phyloP scores from a whole-genome alignment of 192 early-diverging fungal species.

The Coemansia sp. region DNA sequence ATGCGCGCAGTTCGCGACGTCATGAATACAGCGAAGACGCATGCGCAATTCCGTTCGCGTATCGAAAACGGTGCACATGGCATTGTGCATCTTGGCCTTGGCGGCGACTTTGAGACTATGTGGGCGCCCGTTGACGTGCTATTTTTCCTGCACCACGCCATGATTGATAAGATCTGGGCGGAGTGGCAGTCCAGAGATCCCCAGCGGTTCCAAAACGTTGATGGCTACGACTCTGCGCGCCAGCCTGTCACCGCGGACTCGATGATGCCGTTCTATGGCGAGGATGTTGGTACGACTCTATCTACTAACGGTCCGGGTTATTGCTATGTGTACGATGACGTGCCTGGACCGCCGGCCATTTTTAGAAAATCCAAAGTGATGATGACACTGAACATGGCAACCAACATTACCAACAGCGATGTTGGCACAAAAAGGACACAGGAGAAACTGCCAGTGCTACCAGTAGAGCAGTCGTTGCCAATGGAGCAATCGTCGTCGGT shows the following conservation, averaged over 20 bases:
- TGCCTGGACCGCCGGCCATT: slow-evolving; percentile 32
- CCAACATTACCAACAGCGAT: not conserved
- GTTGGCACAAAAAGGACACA: not conserved
- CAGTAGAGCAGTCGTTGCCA: not conserved
- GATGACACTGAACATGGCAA: slow-evolving; percentile 6
- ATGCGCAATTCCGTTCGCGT: slow-evolving; percentile 53
- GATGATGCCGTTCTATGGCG: slow-evolving; percentile 48
- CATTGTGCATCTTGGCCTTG: slow-evolving; percentile 51
- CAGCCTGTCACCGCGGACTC: slow-evolving; percentile 31
- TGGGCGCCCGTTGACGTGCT: slow-evolving; percentile 57
- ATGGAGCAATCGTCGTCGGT: not conserved
- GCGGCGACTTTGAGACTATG: slow-evolving; percentile 58
- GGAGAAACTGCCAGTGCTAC: not conserved
- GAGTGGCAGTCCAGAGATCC: slow-evolving; percentile 56
- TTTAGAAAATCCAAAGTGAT: slow-evolving; percentile 17
- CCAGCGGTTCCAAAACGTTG: slow-evolving; percentile 26
- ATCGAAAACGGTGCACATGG: slow-evolving; percentile 57
- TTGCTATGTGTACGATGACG: slow-evolving; percentile 54
- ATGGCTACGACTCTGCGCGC: slow-evolving; percentile 35
- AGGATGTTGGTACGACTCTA: slow-evolving; percentile 34
- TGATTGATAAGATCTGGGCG: slow-evolving; percentile 63
- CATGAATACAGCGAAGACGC: slow-evolving; percentile 32
- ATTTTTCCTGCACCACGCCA: slow-evolving; percentile 70
- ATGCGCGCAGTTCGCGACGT: slow-evolving; percentile 49
- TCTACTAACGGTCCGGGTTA: slow-evolving; percentile 40